Conservation (phyloP, 1,284 basidiomycete genomes). For the Inonotus hispidus region DNA sequence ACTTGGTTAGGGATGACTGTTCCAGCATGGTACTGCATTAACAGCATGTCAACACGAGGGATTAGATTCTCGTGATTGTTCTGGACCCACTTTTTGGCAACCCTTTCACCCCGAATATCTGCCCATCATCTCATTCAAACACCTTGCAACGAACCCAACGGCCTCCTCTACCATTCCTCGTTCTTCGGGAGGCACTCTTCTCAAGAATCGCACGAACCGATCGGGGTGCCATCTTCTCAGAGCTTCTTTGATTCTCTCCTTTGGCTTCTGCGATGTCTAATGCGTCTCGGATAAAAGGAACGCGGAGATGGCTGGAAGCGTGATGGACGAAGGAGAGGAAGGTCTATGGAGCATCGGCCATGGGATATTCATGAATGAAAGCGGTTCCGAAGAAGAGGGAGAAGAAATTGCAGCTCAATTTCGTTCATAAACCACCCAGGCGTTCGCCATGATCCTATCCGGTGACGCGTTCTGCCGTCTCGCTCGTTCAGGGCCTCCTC, state of each 20-base stretch:
- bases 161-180: slow-evolving; percentile 54
- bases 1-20: not conserved
- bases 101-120: not conserved
- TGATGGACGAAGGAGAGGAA: slow-evolving; percentile 42
- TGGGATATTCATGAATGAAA: slow-evolving; percentile 59
- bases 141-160: slow-evolving; percentile 63
- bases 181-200: slow-evolving; percentile 50
- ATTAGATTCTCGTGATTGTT: not conserved
- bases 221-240: slow-evolving; percentile 76
- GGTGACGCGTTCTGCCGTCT: not conserved
- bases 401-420: slow-evolving; percentile 47
- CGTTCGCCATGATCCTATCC: slow-evolving; percentile 32
- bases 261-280: slow-evolving; percentile 49
- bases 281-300: slow-evolving; percentile 61
- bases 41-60: not conserved
- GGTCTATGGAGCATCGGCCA: slow-evolving; percentile 56
- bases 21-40: not conserved
- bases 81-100: not conserved
- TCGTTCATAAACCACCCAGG: slow-evolving; percentile 57
- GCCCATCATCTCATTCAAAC: slow-evolving; percentile 59
- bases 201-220: slow-evolving; percentile 53
- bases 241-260: slow-evolving; percentile 58
- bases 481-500: slow-evolving; percentile 13
- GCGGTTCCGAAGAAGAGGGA: slow-evolving; percentile 36
- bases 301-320: slow-evolving; percentile 39